phyloP scores from a whole-genome alignment of 257 asterid genomes.

The Mentha longifolia region DNA sequence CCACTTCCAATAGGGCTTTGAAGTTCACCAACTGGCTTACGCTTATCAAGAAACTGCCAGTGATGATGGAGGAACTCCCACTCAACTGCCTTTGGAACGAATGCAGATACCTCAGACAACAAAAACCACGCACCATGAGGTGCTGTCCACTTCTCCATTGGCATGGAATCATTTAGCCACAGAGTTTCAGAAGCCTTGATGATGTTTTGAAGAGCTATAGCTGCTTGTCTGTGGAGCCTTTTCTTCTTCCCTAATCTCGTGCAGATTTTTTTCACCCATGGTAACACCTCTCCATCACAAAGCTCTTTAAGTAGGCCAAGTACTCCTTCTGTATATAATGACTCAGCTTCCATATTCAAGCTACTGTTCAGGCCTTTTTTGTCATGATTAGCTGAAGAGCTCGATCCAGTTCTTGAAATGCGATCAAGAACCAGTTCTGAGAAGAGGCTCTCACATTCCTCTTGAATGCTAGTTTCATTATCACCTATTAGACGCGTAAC shows the following conservation, averaged over 20 bases:
- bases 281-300: constrained; percentile 78
- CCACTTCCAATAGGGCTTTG: constrained; percentile 44
- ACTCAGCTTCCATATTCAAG: constrained; percentile 42
- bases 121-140: constrained; percentile 98
- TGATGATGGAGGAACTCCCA: constrained; percentile 95
- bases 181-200: constrained; percentile 66
- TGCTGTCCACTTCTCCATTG: constrained; percentile 91
- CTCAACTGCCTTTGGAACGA: constrained; percentile 73
- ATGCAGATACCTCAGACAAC: constrained; percentile 79
- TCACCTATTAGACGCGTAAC: constrained; percentile 77
- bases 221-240: constrained; percentile 65
- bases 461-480: constrained; percentile 94
- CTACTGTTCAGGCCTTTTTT: constrained; percentile 37
- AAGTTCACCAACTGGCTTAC: constrained; percentile 46
- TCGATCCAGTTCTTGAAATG: constrained; percentile 55
- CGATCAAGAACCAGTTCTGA: constrained; percentile 80
- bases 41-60: constrained; percentile 86
- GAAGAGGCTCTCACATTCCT: constrained; percentile 88
- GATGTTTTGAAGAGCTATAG: constrained; percentile 71
- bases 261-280: constrained; percentile 95
- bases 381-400: constrained; percentile 34
- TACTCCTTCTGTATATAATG: constrained; percentile 49
- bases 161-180: constrained; percentile 60
- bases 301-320: constrained; percentile 64
- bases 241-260: constrained; percentile 84